phyloP scores from a whole-genome alignment of 23 red algal species.

The Gracilariopsis chorda region DNA sequence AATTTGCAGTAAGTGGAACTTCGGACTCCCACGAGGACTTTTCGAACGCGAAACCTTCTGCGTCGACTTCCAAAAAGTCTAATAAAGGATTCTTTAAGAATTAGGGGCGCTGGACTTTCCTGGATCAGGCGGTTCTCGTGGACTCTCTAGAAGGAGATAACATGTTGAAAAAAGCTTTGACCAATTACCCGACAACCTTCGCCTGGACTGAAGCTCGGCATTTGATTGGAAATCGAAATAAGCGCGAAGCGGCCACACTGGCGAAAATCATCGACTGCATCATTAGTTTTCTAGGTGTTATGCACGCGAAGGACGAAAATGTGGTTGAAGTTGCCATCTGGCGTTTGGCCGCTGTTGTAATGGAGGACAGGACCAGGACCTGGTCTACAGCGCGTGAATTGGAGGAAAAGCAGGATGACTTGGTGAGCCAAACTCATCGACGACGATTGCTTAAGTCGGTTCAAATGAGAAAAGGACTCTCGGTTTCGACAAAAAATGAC shows the following conservation, averaged over 20 bases:
- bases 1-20: too few species aligned
- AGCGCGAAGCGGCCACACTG: not conserved
- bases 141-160: not conserved
- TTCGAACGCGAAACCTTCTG: not conserved
- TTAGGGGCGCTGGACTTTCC: not conserved
- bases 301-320: not conserved
- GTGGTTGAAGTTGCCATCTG: not conserved
- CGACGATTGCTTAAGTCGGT: not conserved
- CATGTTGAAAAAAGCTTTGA: not conserved
- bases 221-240: not conserved
- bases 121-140: not conserved
- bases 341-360: not conserved
- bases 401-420: not conserved
- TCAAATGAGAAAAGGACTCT: not conserved
- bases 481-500: too few species aligned
- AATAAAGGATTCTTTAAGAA: not conserved
- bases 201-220: not conserved
- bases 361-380: not conserved
- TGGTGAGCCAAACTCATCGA: not conserved
- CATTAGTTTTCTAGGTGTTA: not conserved
- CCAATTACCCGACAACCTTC: not conserved
- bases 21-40: too few species aligned
- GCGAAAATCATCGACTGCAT: not conserved
- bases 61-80: not conserved
- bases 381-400: not conserved